Evolutionary conservation across 2,329 filamentous ascomycete species (phyloP), one percentile per base, ranked within the genome.

Genomic region (Scopulariopsis brevicaulis): DNA sequence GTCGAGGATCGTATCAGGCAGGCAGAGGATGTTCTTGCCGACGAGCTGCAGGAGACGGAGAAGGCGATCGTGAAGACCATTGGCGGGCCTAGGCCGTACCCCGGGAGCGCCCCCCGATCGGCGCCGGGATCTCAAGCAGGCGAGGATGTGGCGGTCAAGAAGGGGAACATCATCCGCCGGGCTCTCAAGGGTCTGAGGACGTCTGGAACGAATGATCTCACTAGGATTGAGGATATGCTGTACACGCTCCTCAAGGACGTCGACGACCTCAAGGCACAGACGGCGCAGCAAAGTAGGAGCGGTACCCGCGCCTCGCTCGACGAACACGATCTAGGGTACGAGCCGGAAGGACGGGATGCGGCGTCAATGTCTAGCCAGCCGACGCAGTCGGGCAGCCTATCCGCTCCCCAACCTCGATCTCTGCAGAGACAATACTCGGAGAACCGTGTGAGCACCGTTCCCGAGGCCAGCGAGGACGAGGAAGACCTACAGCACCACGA

Each of bases 161-260:
- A 90, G 68, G 89, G 90, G 72, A 96, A 90, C 67, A 82, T 99
- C n/a, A 94, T 97, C 74, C 89, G 87, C 65, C 85, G 93, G 62
- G 94, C 94, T n/a, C 77, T 99, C 55, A 93, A 95, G 69, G 92
- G 92, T 3, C 77, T 99, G 55, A 90, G 90, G 64, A 82, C 87
- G 67, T 95, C 94, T 74, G 93, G 90, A 56, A 85, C 87, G 8
- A 93, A 88, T 65, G 94, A 99, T 65, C 81, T 96, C 56, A 83
- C 85, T 62, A 88, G 90, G 64, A 96, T 96, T 61, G 90, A 94
- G 70, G 87, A 90, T 60, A 93, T 94, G 87, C 81, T 99, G 37
- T 89, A 94, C 70, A 91, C 96, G 68, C 81, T 99, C 24, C 82
- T 99, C 22, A 88, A 85, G 55, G 94, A 99, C 68, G 92, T 99